Conservation (phyloP, 73 alveolate species). For the Symbiodinium pilosum region DNA sequence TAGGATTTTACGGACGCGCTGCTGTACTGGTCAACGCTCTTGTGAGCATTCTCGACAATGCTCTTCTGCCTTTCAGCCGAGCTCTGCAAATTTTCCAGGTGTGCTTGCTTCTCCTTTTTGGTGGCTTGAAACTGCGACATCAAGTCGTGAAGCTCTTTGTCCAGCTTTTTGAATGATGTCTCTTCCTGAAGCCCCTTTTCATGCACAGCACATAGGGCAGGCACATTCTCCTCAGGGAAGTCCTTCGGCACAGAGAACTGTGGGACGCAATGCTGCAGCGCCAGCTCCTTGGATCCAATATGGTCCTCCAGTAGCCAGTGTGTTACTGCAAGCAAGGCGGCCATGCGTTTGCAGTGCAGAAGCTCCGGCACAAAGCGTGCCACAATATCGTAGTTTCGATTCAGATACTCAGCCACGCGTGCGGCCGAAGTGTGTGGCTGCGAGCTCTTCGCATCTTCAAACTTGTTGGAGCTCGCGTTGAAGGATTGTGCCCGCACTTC, state of each 20-base stretch:
- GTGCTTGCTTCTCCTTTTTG: conserved; percentile 13
- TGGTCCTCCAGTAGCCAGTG: conserved; percentile 81
- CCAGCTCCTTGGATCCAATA: neutral
- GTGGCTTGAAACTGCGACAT: neutral
- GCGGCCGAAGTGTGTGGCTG: conserved; percentile 68
- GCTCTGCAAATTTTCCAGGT: neutral
- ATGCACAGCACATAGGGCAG: conserved; percentile 58
- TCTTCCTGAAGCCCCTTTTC: conserved; percentile 75
- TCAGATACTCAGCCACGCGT: conserved; percentile 36
- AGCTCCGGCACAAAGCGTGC: conserved; percentile 76
- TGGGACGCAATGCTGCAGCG: conserved; percentile 18
- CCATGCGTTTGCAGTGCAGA: conserved; percentile 88
- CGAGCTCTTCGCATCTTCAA: conserved; percentile 31
- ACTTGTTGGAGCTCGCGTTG: conserved; percentile 30
- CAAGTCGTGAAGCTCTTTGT: conserved; percentile 12
- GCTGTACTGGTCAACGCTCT: conserved; percentile 50
- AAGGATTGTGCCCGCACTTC: conserved; percentile 80
- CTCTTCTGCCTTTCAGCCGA: conserved; percentile 26
- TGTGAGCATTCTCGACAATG: conserved; percentile 28
- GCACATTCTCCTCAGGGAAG: conserved; percentile 56
- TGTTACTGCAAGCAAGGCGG: conserved; percentile 25
- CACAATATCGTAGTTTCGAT: conserved; percentile 44
- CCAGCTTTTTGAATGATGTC: conserved; percentile 27
- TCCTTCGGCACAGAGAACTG: conserved; percentile 17
- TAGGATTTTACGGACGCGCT: conserved; percentile 54